Evolutionary conservation across 441 rosid genomes (phyloP), one percentile per base, ranked within the genome.

Genomic region (Aleurites moluccanus): DNA sequence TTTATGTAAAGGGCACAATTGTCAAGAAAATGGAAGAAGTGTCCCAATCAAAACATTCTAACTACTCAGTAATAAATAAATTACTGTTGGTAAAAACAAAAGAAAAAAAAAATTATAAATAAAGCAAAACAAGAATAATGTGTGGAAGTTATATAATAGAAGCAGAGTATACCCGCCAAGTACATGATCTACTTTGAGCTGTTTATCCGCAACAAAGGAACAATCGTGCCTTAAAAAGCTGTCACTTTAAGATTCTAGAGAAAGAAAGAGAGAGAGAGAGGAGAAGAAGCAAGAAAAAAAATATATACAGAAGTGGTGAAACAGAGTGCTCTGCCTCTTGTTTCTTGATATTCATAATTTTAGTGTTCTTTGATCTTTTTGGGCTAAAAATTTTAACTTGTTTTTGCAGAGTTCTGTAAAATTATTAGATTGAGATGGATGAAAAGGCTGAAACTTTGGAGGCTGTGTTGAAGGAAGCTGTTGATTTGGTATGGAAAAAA

Each of bases 401-500:
- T 18, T 3, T 47, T 16, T 70, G 30, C 21, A 42, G 63, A 38
- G n/a, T n/a, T n/a, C n/a, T n/a, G n/a, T n/a, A n/a, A n/a, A n/a
- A 69, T 6, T 8, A 25, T 33, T 50, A 6, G 61, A 45, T 27
- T 64, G 38, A 16, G 18, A 87, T 88, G 97, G 94, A 79, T 55
- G 93, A 83, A 18, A 89, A 91, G 73, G 83, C 76, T 79, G 98
- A 93, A 80, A 88, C 85, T 74, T 83, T 93, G 83, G 97, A 93
- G 57, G 97, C 92, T 55, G 94, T 91, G 25, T 73, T 91, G 87
- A 93, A 93, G 85, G 97, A 93, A 87, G 79, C 90, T 44, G 98
- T 93, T 82, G 98, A 93, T 89, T 87, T 93, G 97, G 98, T 93
- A 90, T 38, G 40, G 40, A 38, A 49, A 68, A n/a, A 4, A 77